Conservation (phyloP, 306 rosid genomes). For the Aeschynomene evenia region DNA sequence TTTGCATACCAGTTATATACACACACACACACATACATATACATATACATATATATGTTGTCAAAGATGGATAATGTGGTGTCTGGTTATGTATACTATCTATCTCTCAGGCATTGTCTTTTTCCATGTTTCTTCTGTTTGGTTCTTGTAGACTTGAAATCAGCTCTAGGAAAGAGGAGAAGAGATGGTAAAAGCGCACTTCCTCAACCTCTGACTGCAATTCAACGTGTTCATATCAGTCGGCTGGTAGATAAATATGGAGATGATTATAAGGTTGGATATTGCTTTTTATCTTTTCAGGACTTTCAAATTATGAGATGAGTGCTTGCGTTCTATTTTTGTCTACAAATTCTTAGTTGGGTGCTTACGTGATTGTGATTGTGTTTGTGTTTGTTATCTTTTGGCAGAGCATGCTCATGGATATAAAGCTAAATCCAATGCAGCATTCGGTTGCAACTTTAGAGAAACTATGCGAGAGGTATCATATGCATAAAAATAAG, state of each 20-base stretch:
- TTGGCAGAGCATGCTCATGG: constrained; percentile 84
- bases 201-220: constrained; percentile 68
- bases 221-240: constrained; percentile 67
- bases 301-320: not conserved
- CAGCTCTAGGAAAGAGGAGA: constrained; percentile 78
- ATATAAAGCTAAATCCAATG: constrained; percentile 74
- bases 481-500: constrained; percentile 40
- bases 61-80: not conserved
- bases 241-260: constrained; percentile 68
- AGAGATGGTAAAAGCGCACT: constrained; percentile 72
- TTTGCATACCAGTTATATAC: not conserved
- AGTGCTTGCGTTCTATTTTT: not conserved
- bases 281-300: not conserved
- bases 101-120: not conserved
- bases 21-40: too few species aligned
- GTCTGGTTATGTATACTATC: not conserved
- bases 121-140: constrained; percentile 16
- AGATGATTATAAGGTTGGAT: constrained; percentile 60
- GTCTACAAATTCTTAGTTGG: not conserved
- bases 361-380: too few species aligned
- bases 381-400: constrained; percentile 5
- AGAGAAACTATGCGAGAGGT: constrained; percentile 74
- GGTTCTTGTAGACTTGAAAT: constrained; percentile 60
- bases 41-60: not conserved
- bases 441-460: constrained; percentile 83